Conservation (phyloP, 805 yeast genomes). For the Ogataea trehaloabstinens region DNA sequence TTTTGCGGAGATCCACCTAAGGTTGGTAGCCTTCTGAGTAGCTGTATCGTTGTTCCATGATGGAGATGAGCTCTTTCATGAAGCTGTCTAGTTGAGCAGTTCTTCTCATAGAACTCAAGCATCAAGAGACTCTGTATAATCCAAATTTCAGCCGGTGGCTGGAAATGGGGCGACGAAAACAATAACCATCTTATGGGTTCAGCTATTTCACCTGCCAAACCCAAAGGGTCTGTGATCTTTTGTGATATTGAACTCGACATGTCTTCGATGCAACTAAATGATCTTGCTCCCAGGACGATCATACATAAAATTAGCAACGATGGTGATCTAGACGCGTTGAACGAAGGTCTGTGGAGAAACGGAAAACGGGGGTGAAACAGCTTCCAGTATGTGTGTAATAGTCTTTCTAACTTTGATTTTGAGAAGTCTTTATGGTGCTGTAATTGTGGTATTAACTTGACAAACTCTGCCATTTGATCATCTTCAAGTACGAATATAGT, state of each 20-base stretch:
- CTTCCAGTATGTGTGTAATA: slow-evolving; percentile 48
- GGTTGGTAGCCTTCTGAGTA: slow-evolving; percentile 71
- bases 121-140: slow-evolving; percentile 70
- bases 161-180: slow-evolving; percentile 68
- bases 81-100: slow-evolving; percentile 60
- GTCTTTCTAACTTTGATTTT: slow-evolving; percentile 26
- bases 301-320: slow-evolving; percentile 53
- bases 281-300: slow-evolving; percentile 53
- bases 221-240: slow-evolving; percentile 27
- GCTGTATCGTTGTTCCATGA: slow-evolving; percentile 82
- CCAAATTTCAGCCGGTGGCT: slow-evolving; percentile 76
- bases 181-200: slow-evolving; percentile 66
- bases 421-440: slow-evolving; percentile 29
- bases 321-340: slow-evolving; percentile 45
- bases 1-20: slow-evolving; percentile 66
- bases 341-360: slow-evolving; percentile 58
- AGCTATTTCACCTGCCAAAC: slow-evolving; percentile 46
- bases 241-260: slow-evolving; percentile 20
- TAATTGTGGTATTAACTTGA: slow-evolving; percentile 26
- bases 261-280: slow-evolving; percentile 30
- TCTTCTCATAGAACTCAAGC: slow-evolving; percentile 78
- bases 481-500: slow-evolving; percentile 15
- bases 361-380: slow-evolving; percentile 60
- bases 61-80: slow-evolving; percentile 85
- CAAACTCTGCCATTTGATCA: slow-evolving; percentile 23